A percentile compares a stretch with the other conserved stretches of the same genome.
These are phyloP conservation scores for Talaromyces liani DNA, from an alignment of 495 filamentous ascomycete species.

Conservation along the genomic window DNA sequence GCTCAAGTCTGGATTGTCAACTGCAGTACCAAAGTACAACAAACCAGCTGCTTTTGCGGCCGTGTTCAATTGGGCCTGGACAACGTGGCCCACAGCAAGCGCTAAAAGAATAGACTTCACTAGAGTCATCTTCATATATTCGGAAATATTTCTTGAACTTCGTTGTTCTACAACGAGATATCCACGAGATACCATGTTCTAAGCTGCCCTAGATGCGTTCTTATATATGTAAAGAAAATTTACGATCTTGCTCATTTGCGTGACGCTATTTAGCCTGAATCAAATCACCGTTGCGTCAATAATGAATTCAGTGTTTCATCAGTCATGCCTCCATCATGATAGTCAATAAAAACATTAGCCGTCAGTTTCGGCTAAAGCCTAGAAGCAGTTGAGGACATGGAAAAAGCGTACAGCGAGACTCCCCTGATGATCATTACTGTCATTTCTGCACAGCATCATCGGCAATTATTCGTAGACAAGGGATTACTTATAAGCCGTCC, in stretches of 20 bases:
- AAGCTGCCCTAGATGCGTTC: background rate
- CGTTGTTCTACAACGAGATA: background rate
- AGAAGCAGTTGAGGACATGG: background rate
- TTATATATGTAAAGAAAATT: background rate
- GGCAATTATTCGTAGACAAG: background rate
- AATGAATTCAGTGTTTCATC: background rate
- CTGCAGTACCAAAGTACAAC: constrained; percentile 53
- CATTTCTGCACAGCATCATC: background rate
- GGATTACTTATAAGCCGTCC: too few species aligned
- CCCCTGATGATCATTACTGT: background rate
- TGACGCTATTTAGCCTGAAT: background rate
- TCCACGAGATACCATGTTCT: background rate
- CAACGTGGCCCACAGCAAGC: background rate
- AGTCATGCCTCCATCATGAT: background rate
- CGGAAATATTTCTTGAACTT: background rate
- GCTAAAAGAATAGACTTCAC: background rate
- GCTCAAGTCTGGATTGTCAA: constrained; percentile 44
- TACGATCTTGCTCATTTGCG: background rate
- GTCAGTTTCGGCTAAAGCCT: background rate
- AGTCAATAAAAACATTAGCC: background rate
- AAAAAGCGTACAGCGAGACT: background rate
- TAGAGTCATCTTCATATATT: background rate
- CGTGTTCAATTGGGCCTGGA: constrained; percentile 33
- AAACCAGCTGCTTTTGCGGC: constrained; percentile 46
- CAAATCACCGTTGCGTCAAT: background rate